Evolutionary conservation across 2,329 filamentous ascomycete species (phyloP).

Genomic region (Cylindrodendrum hubeiense): DNA sequence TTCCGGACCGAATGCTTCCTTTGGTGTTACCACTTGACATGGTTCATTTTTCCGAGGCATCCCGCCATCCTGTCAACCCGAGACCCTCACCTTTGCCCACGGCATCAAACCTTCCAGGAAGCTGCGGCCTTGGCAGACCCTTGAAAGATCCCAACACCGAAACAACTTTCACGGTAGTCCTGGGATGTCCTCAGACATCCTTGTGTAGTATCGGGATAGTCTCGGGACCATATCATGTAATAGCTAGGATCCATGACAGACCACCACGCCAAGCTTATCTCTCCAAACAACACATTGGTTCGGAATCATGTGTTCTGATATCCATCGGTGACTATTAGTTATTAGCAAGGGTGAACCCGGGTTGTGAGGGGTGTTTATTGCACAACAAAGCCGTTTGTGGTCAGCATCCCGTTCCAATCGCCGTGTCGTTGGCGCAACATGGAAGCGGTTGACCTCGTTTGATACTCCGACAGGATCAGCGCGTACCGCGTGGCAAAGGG

Average conservation of each 20-base stretch:
- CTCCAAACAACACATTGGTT: background rate
- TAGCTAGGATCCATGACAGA: background rate
- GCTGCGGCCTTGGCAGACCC: background rate
- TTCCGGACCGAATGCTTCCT: constrained; percentile 6
- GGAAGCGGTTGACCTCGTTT: background rate
- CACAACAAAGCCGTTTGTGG: background rate
- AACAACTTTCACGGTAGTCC: background rate
- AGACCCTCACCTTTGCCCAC: constrained; percentile 8
- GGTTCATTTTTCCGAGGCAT: constrained; percentile 12
- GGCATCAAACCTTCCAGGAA: constrained; percentile 5
- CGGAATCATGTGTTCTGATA: background rate
- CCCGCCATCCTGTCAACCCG: background rate
- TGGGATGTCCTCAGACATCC: background rate
- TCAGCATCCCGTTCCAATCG: background rate
- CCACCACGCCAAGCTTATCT: background rate
- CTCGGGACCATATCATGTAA: background rate
- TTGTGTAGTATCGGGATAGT: background rate
- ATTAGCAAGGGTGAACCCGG: background rate
- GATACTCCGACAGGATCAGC: background rate
- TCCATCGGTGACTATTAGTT: background rate
- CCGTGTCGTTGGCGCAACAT: background rate
- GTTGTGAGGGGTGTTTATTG: background rate
- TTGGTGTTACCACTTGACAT: background rate
- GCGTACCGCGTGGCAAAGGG: background rate
- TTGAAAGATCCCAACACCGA: background rate